Base-by-base conservation (phyloP, 805 yeast genomes). In the Lipomyces orientalis region DNA sequence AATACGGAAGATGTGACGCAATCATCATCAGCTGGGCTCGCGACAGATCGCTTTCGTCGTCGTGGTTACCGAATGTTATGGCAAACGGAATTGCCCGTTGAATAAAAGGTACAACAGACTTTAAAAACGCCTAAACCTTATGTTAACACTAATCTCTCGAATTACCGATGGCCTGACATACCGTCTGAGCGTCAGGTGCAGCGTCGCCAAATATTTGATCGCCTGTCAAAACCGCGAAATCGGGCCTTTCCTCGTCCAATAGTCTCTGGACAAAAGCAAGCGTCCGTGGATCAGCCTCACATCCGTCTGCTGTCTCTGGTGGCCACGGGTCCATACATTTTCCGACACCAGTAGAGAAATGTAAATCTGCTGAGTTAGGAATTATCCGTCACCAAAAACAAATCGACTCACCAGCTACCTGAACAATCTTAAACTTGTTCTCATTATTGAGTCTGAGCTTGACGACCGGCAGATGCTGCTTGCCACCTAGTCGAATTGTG, bases 41-140 rank as follows among this genome's bases (percentile, higher is more conserved):
- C 16, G 81, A 69, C 65, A 92, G 73, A 3, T 88, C 84, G 0
- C 97, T 94, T 79, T 93, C 97, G 75, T 90, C 95, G 77, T 95
- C 99, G 76, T 95, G 99, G 77, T 95, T 95, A 0, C 99, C 99
- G 81, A 94, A 83, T 8, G 88, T 87, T 71, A 90, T 83, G 0
- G 97, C 94, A 81, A 85, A 95, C 2, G 98, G 98, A 8, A 93
- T 89, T 60, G 83, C 78, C 58, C 90, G 80, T 16, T 80, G 74
- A 31, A 93, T 84, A 34, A 91, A 85, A 0, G 97, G 96, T 10
- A 83, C 81, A 9, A 90, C 82, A 0, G 89, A 91, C 76, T 95
- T 94, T 67, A 89, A 82, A n/a, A 92, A 73, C 0, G 97, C 49
- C 49, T 43, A 43, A 1, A 19, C 16, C 19, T 22, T 43, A 16